These are phyloP conservation scores for Nannochloropsis salina DNA, from an alignment of 108 stramenopile genomes.

Conservation along the genomic window DNA sequence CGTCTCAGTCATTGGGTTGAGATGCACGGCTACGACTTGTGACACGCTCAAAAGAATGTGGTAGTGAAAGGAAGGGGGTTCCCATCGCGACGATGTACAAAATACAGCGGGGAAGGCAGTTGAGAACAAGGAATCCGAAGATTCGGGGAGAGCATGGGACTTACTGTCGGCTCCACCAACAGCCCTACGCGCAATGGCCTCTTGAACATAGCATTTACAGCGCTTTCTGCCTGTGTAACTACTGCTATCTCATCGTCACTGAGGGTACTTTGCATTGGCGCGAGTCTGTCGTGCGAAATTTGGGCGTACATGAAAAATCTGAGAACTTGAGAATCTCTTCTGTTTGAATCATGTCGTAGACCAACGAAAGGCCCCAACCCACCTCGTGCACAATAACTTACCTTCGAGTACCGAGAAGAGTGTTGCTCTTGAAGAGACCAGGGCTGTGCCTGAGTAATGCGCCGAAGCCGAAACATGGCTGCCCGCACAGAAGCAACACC, in stretches of 20 bases:
- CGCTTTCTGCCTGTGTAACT: background rate
- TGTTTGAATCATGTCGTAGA: too few relatives aligned
- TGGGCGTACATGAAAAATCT: too few relatives aligned
- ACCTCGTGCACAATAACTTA: too few relatives aligned
- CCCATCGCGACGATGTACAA: too few relatives aligned
- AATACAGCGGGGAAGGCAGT: background rate
- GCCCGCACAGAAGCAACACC: background rate
- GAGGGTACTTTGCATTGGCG: background rate
- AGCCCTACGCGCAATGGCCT: background rate
- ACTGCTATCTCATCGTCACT: slow-evolving; percentile 11
- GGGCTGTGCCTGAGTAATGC: too few relatives aligned
- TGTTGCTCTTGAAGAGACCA: too few relatives aligned
- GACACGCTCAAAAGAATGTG: background rate
- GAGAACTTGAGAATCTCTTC: too few relatives aligned
- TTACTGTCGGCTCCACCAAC: slow-evolving; percentile 24
- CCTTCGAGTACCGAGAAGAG: too few relatives aligned
- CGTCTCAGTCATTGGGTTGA: background rate
- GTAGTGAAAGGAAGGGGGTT: background rate
- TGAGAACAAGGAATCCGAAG: background rate
- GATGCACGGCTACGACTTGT: background rate
- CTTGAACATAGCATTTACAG: slow-evolving; percentile 20
- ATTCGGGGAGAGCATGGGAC: background rate
- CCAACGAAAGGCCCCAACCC: too few relatives aligned
- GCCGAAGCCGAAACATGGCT: background rate
- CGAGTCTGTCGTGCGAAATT: background rate